Base-by-base conservation (phyloP, 768 basidiomycete genomes). In the Termitomyces sp. region DNA sequence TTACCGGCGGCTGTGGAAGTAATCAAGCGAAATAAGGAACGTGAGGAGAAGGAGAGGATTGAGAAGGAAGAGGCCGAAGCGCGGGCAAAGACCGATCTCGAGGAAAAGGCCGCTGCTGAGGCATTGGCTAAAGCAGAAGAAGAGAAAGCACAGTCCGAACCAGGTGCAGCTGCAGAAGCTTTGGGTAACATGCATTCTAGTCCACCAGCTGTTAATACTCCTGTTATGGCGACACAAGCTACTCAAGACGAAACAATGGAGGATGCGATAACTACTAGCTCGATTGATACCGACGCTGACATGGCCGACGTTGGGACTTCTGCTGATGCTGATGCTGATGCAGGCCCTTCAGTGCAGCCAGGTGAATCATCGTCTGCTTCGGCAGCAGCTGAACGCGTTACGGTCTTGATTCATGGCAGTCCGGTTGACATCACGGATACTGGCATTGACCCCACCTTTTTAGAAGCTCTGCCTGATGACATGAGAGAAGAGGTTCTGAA, bases 401-500 rank as follows among this genome's bases (percentile, higher is more conserved):
- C 91, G 1, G 89, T 99, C 66, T 82, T 85, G 74, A 93, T 99
- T 53, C 92, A 95, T 71, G 97, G 97, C 52, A 91, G 85, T 62
- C 80, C 87, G 7, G 93, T 98, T 27, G 97, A 99, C 68, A 99
- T 99, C 69, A 99, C 97, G 2, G 95, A 98, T 65, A 96, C 95
- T 37, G 97, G 97, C 5, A 98, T 99, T 67, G 97, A 99, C 69
- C 93, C 95, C 2, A 95, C 93, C 5, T 99, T 99, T 82, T 77
- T 99, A 57, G 95, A 98, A 74, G 97, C 97, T 26, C 76, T 99
- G 9, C 97, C 97, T 0, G 97, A 99, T 68, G 96, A 98, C 63
- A 98, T 99, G 89, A 86, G 97, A 51, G 96, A 97, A 69, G 97
- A 99, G 68, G 94, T 99, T 36, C 80, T 99, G 53, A 95, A 95